These are phyloP conservation scores for Verticillium isaacii DNA, from an alignment of 2,329 filamentous ascomycete genomes.

Conservation along the genomic window DNA sequence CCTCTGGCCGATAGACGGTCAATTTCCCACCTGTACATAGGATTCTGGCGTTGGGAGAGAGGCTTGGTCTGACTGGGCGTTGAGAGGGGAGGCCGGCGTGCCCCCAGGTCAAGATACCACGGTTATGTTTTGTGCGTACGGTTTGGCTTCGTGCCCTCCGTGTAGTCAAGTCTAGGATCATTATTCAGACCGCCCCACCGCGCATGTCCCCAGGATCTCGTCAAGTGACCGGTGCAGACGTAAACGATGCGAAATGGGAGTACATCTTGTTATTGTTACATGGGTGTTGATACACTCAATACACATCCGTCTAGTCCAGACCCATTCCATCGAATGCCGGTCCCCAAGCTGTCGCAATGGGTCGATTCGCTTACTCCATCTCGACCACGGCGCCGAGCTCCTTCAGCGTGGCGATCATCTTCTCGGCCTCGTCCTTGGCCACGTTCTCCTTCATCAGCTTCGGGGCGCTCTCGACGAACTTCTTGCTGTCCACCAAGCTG, in stretches of 20 bases:
- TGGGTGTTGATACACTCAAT: slow-evolving; percentile 23
- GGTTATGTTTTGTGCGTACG: not conserved
- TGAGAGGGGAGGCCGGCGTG: not conserved
- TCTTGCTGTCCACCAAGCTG: slow-evolving; percentile 98
- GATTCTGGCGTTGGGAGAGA: not conserved
- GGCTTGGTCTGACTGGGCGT: not conserved
- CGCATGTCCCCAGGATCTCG: not conserved
- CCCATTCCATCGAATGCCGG: not conserved
- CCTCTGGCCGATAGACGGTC: not conserved
- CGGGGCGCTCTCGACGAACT: slow-evolving; percentile 97
- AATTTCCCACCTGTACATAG: not conserved
- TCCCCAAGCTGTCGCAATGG: not conserved
- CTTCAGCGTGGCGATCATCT: slow-evolving; percentile 95
- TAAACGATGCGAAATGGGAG: not conserved
- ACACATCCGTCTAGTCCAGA: slow-evolving; percentile 6
- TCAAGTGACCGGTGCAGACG: not conserved
- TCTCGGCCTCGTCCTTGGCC: slow-evolving; percentile 98
- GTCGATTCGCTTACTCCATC: slow-evolving; percentile 67
- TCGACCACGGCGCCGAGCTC: slow-evolving; percentile 80
- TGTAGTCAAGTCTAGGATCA: not conserved
- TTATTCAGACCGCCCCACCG: not conserved
- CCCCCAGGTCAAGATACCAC: not conserved
- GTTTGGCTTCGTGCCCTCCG: not conserved
- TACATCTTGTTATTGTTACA: slow-evolving; percentile 22
- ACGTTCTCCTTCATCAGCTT: slow-evolving; percentile 99